A percentile compares a stretch with the other conserved stretches of the same genome.
Conservation (phyloP, 352 stramenopile genomes). For the Globisporangium lucens region DNA sequence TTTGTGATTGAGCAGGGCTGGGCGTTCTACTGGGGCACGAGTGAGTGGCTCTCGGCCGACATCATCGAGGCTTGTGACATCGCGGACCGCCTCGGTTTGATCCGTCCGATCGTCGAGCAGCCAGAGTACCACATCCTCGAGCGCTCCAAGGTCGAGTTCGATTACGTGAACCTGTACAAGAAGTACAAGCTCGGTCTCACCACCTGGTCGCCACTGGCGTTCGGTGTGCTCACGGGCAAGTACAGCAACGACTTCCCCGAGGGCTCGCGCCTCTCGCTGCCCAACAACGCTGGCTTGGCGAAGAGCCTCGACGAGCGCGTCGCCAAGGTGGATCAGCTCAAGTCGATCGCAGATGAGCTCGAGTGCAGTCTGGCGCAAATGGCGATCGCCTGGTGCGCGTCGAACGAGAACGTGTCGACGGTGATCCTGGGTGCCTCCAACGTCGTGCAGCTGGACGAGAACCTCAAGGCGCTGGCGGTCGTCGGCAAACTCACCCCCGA, state of each 20-base stretch:
- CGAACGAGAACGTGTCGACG: constrained; percentile 31
- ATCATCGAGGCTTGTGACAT: constrained; percentile 48
- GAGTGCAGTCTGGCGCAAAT: constrained; percentile 24
- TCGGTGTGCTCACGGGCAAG: constrained; percentile 55
- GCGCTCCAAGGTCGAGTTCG: constrained; percentile 46
- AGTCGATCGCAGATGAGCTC: constrained; percentile 22
- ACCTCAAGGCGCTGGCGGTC: constrained; percentile 40
- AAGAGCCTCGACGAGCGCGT: constrained; percentile 18
- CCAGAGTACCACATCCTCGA: constrained; percentile 58
- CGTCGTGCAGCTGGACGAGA: constrained; percentile 46
- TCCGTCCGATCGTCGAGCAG: constrained; percentile 41
- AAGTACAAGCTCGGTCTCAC: constrained; percentile 55
- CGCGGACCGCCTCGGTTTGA: constrained; percentile 25
- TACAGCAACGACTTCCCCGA: constrained; percentile 33
- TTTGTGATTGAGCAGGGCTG: constrained; percentile 33
- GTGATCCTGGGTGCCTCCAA: constrained; percentile 42
- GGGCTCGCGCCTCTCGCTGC: constrained; percentile 24
- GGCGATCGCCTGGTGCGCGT: constrained; percentile 37
- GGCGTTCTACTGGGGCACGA: constrained; percentile 49
- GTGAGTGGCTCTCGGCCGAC: constrained; percentile 43
- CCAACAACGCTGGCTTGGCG: constrained; percentile 10
- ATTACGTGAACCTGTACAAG: constrained; percentile 50
- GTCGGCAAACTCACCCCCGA: constrained; percentile 39
- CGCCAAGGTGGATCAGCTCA: constrained; percentile 18
- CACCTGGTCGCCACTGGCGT: constrained; percentile 41